A percentile compares a stretch with the other conserved stretches of the same genome.
Evolutionary conservation across 2,329 filamentous ascomycete genomes (phyloP).

Genomic region (Fusarium solani-melongenae): DNA sequence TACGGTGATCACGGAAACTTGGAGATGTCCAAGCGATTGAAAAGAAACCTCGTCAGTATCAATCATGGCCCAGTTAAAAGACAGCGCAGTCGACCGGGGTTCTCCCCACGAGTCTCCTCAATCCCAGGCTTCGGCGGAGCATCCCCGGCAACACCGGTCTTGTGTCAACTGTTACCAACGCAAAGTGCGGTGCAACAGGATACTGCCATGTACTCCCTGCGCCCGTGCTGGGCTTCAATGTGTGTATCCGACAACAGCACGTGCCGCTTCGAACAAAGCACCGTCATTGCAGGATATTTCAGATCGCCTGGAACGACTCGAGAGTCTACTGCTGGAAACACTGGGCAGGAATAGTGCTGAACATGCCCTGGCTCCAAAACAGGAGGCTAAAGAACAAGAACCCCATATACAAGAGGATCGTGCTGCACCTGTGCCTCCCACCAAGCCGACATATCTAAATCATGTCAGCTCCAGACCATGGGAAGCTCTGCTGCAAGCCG

Average conservation of each 20-base stretch:
- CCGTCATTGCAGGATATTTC: conserved; percentile 11
- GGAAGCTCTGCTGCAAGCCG: conserved; percentile 13
- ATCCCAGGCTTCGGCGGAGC: not conserved
- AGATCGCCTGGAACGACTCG: conserved; percentile 5
- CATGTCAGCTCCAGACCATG: not conserved
- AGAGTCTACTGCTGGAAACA: not conserved
- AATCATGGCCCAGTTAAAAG: not conserved
- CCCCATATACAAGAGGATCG: not conserved
- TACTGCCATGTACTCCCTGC: conserved; percentile 9
- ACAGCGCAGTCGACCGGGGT: not conserved
- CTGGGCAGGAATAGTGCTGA: not conserved
- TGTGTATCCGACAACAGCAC: not conserved
- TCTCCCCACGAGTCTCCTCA: not conserved
- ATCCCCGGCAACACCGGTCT: conserved; percentile 4
- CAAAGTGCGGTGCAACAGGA: conserved; percentile 13
- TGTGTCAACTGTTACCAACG: conserved; percentile 14
- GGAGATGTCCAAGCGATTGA: not conserved
- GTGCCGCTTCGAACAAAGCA: not conserved
- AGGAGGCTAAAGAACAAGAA: not conserved
- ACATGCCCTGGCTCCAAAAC: not conserved
- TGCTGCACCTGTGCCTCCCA: not conserved
- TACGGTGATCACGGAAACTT: not conserved
- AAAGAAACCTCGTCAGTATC: not conserved
- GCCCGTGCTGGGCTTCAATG: not conserved
- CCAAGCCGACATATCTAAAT: not conserved